Evolutionary conservation across 257 asterid genomes (phyloP).

Genomic region (Solanum appendiculatum): DNA sequence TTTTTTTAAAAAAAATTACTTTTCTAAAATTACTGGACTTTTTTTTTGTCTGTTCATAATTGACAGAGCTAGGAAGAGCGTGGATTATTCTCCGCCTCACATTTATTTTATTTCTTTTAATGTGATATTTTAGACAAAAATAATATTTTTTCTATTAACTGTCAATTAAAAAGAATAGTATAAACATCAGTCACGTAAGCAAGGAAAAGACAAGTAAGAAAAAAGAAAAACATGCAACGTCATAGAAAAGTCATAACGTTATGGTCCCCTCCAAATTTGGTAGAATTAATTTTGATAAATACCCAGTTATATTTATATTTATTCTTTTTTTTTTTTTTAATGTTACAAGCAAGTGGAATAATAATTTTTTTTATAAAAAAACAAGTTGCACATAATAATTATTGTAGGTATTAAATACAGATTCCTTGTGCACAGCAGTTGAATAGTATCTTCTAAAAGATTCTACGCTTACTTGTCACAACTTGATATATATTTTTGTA

Average conservation of each 20-base stretch:
- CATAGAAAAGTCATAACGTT: background rate
- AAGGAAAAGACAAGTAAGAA: background rate
- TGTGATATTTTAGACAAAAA: background rate
- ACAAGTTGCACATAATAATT: background rate
- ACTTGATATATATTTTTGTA: background rate
- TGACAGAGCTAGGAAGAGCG: background rate
- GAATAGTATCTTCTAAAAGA: background rate
- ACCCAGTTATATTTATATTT: background rate
- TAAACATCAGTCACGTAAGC: conserved; percentile 2
- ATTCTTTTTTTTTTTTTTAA: background rate
- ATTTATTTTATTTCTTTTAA: background rate
- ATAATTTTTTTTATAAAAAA: background rate
- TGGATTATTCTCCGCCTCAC: conserved; percentile 6
- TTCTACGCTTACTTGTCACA: background rate
- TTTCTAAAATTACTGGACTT: background rate
- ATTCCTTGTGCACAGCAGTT: background rate
- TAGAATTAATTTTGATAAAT: background rate
- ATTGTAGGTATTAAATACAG: background rate
- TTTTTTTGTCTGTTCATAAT: background rate
- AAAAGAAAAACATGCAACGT: background rate
- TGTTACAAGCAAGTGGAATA: background rate
- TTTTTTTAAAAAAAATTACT: background rate
- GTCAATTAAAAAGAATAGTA: background rate
- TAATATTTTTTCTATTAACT: background rate
- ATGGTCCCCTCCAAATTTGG: background rate